Base-by-base conservation (phyloP, 176 grass and related monocot species). In the Echinochloa phyllopogon region DNA sequence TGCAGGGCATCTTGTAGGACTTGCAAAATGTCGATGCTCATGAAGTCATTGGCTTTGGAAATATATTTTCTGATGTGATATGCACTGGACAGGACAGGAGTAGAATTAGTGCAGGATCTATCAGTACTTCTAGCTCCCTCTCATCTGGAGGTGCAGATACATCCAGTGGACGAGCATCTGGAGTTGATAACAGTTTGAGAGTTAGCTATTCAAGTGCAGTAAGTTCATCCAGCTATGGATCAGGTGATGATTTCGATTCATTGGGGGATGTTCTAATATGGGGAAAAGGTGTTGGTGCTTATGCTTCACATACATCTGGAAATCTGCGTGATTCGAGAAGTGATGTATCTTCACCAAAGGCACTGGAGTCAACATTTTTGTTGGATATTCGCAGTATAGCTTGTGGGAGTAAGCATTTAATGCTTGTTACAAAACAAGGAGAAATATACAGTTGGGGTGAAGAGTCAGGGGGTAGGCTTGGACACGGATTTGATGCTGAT, bases 391-490 rank as follows among this genome's bases (percentile, higher is more conserved):
- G 87, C 14, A 84, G 69, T 75, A 72, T 96, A 69, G 86, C 86
- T 85, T 93, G 94, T 85, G 94, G 94, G 42, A 82, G 65, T 60
- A 47, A 55, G 63, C 94, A 93, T 85, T 84, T 89, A 42, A 71
- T 85, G 72, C 47, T 96, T 72, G 86, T 96, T 49, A 91, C 86
- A 39, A 96, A 87, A 84, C 94, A 96, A 91, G 94, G 94, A 49
- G 94, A 93, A 63, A 87, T 91, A 6, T 96, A 90, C 68, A 91
- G 88, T 76, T 96, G 88, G 94, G 94, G 94, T 8, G 73, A 89
- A 65, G 91, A 93, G 81, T 88, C 69, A 24, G 94, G 91, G 5
- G 94, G 94, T 6, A 83, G 88, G 66, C 90, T 96, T 50, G 94
- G 94, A 38, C 91, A 96, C 82, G 94, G 90, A 57, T 53, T 90